Evolutionary conservation across 2,329 filamentous ascomycete genomes (phyloP), one percentile per base, ranked within the genome.

Genomic region (Colletotrichum gigasporum): DNA sequence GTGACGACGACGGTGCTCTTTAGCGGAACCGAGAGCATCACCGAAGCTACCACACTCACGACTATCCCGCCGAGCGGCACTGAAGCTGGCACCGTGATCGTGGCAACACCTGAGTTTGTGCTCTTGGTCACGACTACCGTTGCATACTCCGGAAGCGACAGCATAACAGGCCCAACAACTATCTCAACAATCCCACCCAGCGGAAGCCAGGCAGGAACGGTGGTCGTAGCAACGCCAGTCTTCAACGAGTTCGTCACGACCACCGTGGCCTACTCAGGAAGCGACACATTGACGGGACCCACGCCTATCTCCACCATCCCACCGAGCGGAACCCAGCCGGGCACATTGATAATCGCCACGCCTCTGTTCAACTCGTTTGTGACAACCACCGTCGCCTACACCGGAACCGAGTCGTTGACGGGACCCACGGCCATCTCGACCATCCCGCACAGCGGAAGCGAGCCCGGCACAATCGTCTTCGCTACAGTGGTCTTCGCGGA

Each of bases 261-360:
- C 4, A 52, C 41, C 10, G 41, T 54, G n/a, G 11, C 26, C 10
- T 54, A 47, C 22, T 39, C 48, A 5, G 57, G 57, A 8, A 54
- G 37, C n/a, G 57, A 24, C 3, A 7, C 39, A 3, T 39, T 61
- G 18, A 47, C 16, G 3, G 48, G 48, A 6, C 39, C 39, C 4
- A 45, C 32, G 2, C 24, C 51, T 1, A n/a, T 62, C 1, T 48
- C 58, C 14, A 63, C 65, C 11, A 45, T 63, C 3, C 42, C 53
- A 8, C 57, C 57, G 18, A 60, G 39, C 16, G 56, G 53, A 1
- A 42, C 64, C 16, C 12, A n/a, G 2, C 60, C 67, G 5, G 64
- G 67, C 2, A 65, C 63, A 4, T n/a, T n/a, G n/a, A n/a, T n/a
- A n/a, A 47, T 59, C 11, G 42, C 58, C 20, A 34, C 54, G 2